A percentile compares a stretch with the other conserved stretches of the same genome.
These are phyloP conservation scores for Diaporthe eres DNA, from an alignment of 2,329 filamentous ascomycete genomes.

Conservation along the genomic window DNA sequence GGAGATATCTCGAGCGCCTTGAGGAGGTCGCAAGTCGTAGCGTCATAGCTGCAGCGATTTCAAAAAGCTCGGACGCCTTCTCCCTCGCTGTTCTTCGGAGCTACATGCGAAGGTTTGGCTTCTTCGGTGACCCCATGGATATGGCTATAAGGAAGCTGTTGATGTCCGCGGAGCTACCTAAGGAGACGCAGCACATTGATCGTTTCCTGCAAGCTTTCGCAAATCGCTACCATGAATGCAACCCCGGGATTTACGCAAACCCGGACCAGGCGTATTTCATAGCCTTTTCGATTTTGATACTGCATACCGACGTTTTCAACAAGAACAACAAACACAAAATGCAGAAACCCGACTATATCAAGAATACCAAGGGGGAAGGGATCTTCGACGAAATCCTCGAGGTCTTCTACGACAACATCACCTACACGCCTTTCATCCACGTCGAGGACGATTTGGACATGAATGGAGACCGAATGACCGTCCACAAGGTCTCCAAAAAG, in stretches of 20 bases:
- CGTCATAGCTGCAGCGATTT: constrained; percentile 86
- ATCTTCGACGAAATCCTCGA: constrained; percentile 94
- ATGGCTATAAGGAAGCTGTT: constrained; percentile 96
- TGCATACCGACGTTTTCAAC: constrained; percentile 99
- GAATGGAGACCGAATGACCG: constrained; percentile 79
- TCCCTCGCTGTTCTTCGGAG: constrained; percentile 87
- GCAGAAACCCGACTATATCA: constrained; percentile 95
- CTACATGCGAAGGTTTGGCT: constrained; percentile 95
- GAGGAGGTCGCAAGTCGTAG: constrained; percentile 86
- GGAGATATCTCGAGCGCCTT: constrained; percentile 87
- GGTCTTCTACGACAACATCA: constrained; percentile 98
- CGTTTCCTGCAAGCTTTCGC: constrained; percentile 94
- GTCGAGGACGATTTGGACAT: constrained; percentile 92
- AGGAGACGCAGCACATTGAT: constrained; percentile 98
- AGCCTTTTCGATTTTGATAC: constrained; percentile 93
- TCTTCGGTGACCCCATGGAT: constrained; percentile 97
- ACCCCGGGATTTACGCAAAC: constrained; percentile 92
- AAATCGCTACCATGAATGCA: constrained; percentile 97
- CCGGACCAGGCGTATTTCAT: constrained; percentile 99
- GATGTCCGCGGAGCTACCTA: constrained; percentile 96
- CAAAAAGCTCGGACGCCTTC: constrained; percentile 89
- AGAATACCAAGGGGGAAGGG: constrained; percentile 91
- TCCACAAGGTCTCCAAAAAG: constrained; percentile 77
- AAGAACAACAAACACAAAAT: constrained; percentile 99
- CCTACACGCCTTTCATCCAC: constrained; percentile 97